Evolutionary conservation across 2,329 filamentous ascomycete genomes (phyloP).

Genomic region (Botrytis byssoidea): DNA sequence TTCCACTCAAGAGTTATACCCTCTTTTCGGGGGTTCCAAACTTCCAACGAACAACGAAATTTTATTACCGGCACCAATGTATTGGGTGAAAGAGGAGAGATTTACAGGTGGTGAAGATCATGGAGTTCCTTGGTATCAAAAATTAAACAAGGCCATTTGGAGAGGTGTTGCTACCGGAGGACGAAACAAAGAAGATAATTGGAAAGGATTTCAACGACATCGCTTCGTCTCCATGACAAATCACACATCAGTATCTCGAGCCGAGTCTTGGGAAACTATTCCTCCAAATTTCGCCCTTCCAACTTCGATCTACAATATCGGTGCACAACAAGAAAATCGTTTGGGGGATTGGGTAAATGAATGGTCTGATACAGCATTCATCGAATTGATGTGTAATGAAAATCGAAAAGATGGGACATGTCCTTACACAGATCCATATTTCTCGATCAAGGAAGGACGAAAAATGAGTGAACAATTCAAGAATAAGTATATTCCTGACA

Average conservation of each 20-base stretch:
- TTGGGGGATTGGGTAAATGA: slow-evolving; percentile 39
- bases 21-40: slow-evolving; percentile 62
- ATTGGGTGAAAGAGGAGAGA: slow-evolving; percentile 57
- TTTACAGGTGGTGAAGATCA: slow-evolving; percentile 58
- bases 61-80: slow-evolving; percentile 63
- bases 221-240: slow-evolving; percentile 57
- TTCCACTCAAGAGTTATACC: slow-evolving; percentile 54
- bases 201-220: slow-evolving; percentile 56
- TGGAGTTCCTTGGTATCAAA: slow-evolving; percentile 56
- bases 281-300: slow-evolving; percentile 57
- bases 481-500: slow-evolving; percentile 70
- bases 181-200: slow-evolving; percentile 47
- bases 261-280: slow-evolving; percentile 36
- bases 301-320: slow-evolving; percentile 47
- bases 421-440: slow-evolving; percentile 42
- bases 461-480: slow-evolving; percentile 57
- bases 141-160: slow-evolving; percentile 58
- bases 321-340: slow-evolving; percentile 45
- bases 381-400: slow-evolving; percentile 49
- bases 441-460: slow-evolving; percentile 48
- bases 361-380: slow-evolving; percentile 40
- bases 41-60: slow-evolving; percentile 63
- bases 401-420: slow-evolving; percentile 44
- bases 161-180: slow-evolving; percentile 65
- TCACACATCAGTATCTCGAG: slow-evolving; percentile 41